Evolutionary conservation across 352 stramenopile genomes (phyloP).

Genomic region (Pythium periplocum): DNA sequence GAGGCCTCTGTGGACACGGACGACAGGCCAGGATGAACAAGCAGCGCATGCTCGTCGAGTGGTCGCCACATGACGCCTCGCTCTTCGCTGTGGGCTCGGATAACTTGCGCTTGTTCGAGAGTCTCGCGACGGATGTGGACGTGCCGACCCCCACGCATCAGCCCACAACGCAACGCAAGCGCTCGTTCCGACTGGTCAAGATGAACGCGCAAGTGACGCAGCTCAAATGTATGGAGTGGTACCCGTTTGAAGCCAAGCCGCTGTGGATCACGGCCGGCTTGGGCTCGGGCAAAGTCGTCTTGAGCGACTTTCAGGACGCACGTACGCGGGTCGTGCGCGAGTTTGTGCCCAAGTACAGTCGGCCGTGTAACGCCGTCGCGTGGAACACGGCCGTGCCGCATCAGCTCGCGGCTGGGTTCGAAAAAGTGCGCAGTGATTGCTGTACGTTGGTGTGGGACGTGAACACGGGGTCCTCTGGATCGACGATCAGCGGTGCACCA

Average conservation of each 20-base stretch:
- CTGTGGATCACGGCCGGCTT: constrained; percentile 73
- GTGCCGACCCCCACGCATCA: background rate
- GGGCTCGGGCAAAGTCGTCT: constrained; percentile 69
- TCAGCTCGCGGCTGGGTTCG: constrained; percentile 77
- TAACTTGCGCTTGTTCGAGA: constrained; percentile 82
- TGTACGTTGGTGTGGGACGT: constrained; percentile 85
- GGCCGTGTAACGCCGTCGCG: constrained; percentile 76
- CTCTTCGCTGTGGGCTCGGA: constrained; percentile 80
- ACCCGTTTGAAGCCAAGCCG: constrained; percentile 68
- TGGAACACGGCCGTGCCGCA: constrained; percentile 76
- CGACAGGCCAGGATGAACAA: constrained; percentile 45
- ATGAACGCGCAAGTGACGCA: constrained; percentile 46
- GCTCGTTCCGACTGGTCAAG: constrained; percentile 74
- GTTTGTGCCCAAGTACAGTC: constrained; percentile 77
- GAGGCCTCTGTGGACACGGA: too few species aligned
- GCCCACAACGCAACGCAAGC: constrained; percentile 69
- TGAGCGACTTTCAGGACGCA: constrained; percentile 78
- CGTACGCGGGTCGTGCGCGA: constrained; percentile 59
- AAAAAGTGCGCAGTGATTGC: constrained; percentile 84
- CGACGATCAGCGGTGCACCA: constrained; percentile 15
- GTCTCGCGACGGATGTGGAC: constrained; percentile 16
- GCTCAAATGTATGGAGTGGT: constrained; percentile 83
- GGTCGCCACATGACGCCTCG: constrained; percentile 77
- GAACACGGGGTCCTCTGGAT: constrained; percentile 31
- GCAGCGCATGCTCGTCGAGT: constrained; percentile 72